Conservation (phyloP, 2,329 filamentous ascomycete genomes). For the Leptographium wingfieldii region DNA sequence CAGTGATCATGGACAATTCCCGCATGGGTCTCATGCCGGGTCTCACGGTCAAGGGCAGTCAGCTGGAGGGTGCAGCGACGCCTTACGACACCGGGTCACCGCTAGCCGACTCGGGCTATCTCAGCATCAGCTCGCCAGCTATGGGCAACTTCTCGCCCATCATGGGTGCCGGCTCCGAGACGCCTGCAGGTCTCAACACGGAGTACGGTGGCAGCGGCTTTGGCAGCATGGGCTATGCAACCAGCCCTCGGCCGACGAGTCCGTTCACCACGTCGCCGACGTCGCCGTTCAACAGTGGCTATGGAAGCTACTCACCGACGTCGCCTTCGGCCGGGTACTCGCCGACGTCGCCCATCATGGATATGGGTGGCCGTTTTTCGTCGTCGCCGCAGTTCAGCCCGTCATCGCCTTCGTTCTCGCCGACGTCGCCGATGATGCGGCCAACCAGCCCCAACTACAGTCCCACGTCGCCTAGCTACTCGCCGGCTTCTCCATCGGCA, state of each 20-base stretch:
- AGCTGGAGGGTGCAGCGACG: conserved; percentile 74
- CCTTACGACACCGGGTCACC: conserved; percentile 86
- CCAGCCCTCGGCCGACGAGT: conserved; percentile 60
- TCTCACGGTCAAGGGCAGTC: conserved; percentile 62
- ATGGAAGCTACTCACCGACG: conserved; percentile 58
- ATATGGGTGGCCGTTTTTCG: conserved; percentile 35
- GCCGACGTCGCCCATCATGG: conserved; percentile 59
- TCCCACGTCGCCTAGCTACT: conserved; percentile 54
- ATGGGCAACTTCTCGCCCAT: conserved; percentile 65
- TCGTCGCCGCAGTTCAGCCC: conserved; percentile 51
- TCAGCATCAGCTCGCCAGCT: conserved; percentile 50
- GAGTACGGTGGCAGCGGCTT: conserved; percentile 42
- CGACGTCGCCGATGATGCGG: conserved; percentile 46
- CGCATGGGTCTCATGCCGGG: conserved; percentile 72
- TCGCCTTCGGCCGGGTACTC: conserved; percentile 66
- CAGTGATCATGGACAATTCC: conserved; percentile 84
- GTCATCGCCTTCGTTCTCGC: conserved; percentile 51
- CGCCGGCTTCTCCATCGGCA: conserved; percentile 46
- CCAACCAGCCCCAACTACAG: conserved; percentile 48
- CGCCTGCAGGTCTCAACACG: conserved; percentile 51
- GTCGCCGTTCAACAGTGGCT: conserved; percentile 47
- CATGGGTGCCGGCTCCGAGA: conserved; percentile 60
- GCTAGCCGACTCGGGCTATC: conserved; percentile 53
- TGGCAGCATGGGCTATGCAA: conserved; percentile 31
- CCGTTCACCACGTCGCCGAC: conserved; percentile 63